Evolutionary conservation across 441 rosid genomes (phyloP), one percentile per base, ranked within the genome.

Genomic region (Populus trichocarpa): DNA sequence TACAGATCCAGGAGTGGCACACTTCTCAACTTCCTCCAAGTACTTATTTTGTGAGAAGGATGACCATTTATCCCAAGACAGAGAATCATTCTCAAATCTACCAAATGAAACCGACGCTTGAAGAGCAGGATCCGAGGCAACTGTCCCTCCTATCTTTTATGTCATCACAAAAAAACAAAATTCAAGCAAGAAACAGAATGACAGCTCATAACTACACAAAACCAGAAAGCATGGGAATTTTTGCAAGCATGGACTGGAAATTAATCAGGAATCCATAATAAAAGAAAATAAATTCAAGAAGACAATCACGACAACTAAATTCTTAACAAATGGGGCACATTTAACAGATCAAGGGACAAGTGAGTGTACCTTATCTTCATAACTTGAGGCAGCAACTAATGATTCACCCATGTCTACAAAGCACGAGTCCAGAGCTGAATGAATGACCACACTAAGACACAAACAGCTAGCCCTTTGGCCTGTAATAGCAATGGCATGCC

Each of bases 21-120:
- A 96, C 86, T 93, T 96, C 77, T 87, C 99, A 38, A 94, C 98
- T 84, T 94, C 99, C 85, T 96, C 99, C 87, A 94, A 78, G 84
- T 96, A 94, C 92, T 96, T 96, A 78, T 96, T 96, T 20, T 92
- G 94, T 16, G 98, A 91, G 85, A 96, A 96, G 78, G 99, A 83
- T 1, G 99, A 96, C 90, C 94, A 93, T 83, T 87, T 96, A 85
- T 93, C 99, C 99, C 99, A 96, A 32, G 99, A 94, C 74, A 94
- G 89, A 33, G 98, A 88, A 88, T 96, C 99, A 76, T 86, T 94
- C 84, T 92, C 97, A 88, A 93, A 96, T 86, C 93, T 91, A 67
- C 99, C 99, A 69, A 96, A 94, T 23, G 99, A 96, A 73, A 94
- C 90, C 59, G 99, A 96, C 81, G 86, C 94, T 80, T 91, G 86